A percentile compares a stretch with the other conserved stretches of the same genome.
phyloP scores from a whole-genome alignment of 2,329 filamentous ascomycete genomes.

The Arthrobotrys sinensis region DNA sequence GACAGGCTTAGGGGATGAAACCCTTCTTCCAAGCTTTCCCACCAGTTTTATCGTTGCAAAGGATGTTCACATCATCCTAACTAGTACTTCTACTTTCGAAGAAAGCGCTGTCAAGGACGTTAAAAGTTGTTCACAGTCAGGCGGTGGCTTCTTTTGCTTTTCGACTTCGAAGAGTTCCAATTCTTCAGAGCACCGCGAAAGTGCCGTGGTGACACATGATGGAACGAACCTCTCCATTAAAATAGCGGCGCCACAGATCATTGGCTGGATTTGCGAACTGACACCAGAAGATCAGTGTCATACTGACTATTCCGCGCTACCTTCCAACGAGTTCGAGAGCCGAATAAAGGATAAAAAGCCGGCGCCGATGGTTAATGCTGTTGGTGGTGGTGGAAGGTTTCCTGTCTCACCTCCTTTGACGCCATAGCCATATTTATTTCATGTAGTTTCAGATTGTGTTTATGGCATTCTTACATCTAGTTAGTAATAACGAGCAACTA shows the following conservation, averaged over 20 bases:
- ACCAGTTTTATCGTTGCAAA: slow-evolving; percentile 14
- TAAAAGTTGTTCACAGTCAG: background rate
- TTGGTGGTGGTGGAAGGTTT: no score
- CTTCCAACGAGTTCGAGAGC: no score
- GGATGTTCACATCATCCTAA: slow-evolving; percentile 1
- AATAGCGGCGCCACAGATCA: slow-evolving; percentile 9
- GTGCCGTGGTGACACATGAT: background rate
- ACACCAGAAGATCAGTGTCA: slow-evolving; percentile 5
- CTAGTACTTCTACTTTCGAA: background rate
- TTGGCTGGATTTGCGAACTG: slow-evolving; percentile 13
- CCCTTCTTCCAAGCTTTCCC: background rate
- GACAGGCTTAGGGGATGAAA: no score
- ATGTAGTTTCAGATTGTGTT: no score
- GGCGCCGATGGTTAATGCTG: no score
- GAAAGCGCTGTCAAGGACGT: background rate
- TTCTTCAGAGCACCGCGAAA: background rate
- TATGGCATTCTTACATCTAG: no score
- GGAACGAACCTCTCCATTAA: slow-evolving; percentile 1
- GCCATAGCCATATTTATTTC: no score
- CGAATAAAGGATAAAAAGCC: no score
- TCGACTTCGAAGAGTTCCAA: background rate
- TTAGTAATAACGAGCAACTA: no score
- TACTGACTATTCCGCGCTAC: no score
- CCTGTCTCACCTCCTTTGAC: no score
- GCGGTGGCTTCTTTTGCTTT: slow-evolving; percentile 1